Evolutionary conservation across 2,329 filamentous ascomycete genomes (phyloP), one percentile per base, ranked within the genome.

Genomic region (Penicillium rolfsii): DNA sequence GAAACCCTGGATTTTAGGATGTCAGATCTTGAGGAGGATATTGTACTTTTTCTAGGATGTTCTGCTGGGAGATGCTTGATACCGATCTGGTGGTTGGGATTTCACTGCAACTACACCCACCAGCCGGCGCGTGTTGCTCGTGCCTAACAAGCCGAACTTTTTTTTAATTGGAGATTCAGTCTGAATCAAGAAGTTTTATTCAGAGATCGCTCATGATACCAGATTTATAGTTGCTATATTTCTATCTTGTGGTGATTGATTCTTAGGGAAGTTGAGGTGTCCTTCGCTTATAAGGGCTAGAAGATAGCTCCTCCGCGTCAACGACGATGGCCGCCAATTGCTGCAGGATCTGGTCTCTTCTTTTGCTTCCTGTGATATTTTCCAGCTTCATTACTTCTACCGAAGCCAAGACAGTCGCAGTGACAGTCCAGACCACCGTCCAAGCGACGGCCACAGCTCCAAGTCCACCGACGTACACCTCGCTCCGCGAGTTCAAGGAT

Each of bases 401-500:
- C 22, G 30, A 41, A 4, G 53, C 62, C 3, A 57, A 65, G 5
- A 28, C 52, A 6, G 24, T 58, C 7, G 26, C 54, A 19, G 55
- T 66, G n/a, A 65, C 56, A 3, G 50, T 56, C 3, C 41, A 54
- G n/a, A 56, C 57, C 26, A 63, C 64, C 22, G 59, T 71, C 9
- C 43, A 54, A 22, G 59, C 56, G 19, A 67, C 70, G 6, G 65
- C 70, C 19, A 72, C 72, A 5, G 59, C 66, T 6, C 69, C 73
- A 1, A 63, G 68, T 22, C 70, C 74, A 1, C 60, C 75, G 0
- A 76, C 76, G n/a, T 84, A 83, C 63, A 80, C 79, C 1, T 70
- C 75, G n/a, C 69, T 73, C 5, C 41, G 66, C 1, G 64, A 70
- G 3, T 84, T 85, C 73, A 65, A 77, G 57, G 70, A 74, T 14